phyloP scores from a whole-genome alignment of 163 green algal genomes.

The Chlamydomonas reinhardtii region DNA sequence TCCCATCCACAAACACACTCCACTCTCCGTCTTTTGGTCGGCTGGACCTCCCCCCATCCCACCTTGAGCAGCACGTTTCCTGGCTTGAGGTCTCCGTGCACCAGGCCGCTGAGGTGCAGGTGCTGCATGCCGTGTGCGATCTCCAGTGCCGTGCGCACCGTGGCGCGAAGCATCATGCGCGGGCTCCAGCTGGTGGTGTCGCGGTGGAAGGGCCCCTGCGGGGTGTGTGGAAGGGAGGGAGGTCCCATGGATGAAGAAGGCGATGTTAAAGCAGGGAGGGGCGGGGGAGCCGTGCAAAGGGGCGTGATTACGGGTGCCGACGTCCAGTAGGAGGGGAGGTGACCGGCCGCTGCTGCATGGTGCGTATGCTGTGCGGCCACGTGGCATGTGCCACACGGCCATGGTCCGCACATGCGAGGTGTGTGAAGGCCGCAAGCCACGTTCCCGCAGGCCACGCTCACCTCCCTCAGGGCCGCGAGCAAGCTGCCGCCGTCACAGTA shows the following conservation, averaged over 20 bases:
- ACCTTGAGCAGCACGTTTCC: slow-evolving; percentile 46
- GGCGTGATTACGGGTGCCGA: no score
- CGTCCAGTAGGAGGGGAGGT: no score
- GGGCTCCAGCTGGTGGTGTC: slow-evolving; percentile 38
- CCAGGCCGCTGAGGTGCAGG: slow-evolving; percentile 43
- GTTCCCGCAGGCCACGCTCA: no score
- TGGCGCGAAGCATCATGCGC: slow-evolving; percentile 28
- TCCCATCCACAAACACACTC: no score
- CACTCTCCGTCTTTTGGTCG: no score
- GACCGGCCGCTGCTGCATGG: no score
- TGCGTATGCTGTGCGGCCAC: no score
- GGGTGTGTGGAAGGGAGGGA: neutral
- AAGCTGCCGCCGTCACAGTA: slow-evolving; percentile 73
- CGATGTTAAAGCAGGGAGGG: no score
- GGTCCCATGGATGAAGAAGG: neutral
- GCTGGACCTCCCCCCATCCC: neutral
- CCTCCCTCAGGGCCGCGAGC: slow-evolving; percentile 57
- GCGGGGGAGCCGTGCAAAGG: no score
- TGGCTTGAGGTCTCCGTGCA: slow-evolving; percentile 50
- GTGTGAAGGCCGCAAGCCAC: no score
- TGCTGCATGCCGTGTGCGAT: slow-evolving; percentile 49
- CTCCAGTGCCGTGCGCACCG: slow-evolving; percentile 47
- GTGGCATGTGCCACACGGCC: no score
- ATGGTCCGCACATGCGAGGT: no score
- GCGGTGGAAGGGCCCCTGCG: slow-evolving; percentile 36